phyloP scores from a whole-genome alignment of 1,284 basidiomycete genomes.

The Pascua sp. region DNA sequence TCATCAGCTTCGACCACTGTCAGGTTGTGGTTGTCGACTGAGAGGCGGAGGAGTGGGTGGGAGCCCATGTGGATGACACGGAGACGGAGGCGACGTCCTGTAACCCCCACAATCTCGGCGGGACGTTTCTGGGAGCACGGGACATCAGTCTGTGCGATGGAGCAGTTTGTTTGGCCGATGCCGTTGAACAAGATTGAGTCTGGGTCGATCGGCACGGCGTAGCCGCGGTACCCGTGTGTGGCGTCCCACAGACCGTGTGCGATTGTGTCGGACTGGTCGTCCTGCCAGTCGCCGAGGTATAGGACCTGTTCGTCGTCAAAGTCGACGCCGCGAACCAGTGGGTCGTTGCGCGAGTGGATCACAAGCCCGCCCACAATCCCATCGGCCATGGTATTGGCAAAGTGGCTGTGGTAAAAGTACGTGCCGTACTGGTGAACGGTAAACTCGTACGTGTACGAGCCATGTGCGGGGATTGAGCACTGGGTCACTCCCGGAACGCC shows the following conservation, averaged over 20 bases:
- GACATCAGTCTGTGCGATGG: neutral
- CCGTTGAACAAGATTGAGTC: slow-evolving; percentile 33
- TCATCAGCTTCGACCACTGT: slow-evolving; percentile 33
- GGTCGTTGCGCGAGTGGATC: slow-evolving; percentile 27
- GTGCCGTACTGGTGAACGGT: slow-evolving; percentile 29
- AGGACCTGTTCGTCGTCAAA: slow-evolving; percentile 29
- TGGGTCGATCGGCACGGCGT: slow-evolving; percentile 15
- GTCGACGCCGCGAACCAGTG: slow-evolving; percentile 16
- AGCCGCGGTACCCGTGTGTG: slow-evolving; percentile 5
- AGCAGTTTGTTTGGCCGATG: slow-evolving; percentile 13
- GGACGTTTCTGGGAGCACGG: neutral
- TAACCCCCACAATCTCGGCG: neutral
- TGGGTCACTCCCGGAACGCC: slow-evolving; percentile 38
- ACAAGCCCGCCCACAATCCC: slow-evolving; percentile 30
- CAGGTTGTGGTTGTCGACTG: slow-evolving; percentile 31
- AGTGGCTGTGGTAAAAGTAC: slow-evolving; percentile 40
- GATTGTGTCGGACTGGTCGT: slow-evolving; percentile 28
- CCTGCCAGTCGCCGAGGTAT: slow-evolving; percentile 31
- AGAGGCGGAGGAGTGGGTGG: slow-evolving; percentile 20
- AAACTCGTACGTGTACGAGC: slow-evolving; percentile 54
- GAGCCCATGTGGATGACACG: slow-evolving; percentile 8
- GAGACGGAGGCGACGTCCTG: slow-evolving; percentile 6
- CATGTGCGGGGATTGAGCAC: slow-evolving; percentile 56
- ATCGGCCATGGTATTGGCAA: slow-evolving; percentile 30
- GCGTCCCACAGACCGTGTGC: slow-evolving; percentile 13